Percentiles rank a stretch among this genome's conserved stretches.
phyloP scores from a whole-genome alignment of 2,329 filamentous ascomycete genomes.

The Coniella lustricola region DNA sequence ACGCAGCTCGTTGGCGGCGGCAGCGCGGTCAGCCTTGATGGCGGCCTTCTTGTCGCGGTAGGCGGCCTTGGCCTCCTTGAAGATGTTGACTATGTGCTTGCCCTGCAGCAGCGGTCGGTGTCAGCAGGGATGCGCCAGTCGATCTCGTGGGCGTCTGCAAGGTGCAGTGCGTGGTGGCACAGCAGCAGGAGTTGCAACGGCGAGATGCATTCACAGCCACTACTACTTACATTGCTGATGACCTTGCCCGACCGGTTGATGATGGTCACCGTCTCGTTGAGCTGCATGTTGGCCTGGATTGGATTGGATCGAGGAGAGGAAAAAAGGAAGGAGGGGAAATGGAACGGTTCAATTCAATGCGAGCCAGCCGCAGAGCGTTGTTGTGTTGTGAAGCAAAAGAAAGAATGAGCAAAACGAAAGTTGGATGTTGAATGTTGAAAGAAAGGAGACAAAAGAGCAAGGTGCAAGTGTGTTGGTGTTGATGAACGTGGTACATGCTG shows the following conservation, averaged over 20 bases:
- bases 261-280: constrained; percentile 73
- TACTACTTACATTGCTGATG: constrained; percentile 67
- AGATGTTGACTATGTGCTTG: constrained; percentile 82
- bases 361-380: constrained; percentile 1
- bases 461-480: not conserved
- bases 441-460: too few relatives aligned
- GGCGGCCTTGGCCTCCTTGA: constrained; percentile 83
- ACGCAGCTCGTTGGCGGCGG: constrained; percentile 18
- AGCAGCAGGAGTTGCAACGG: too few relatives aligned
- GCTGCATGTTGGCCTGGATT: constrained; percentile 32
- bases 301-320: not conserved
- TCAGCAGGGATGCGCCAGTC: too few relatives aligned
- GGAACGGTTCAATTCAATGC: too few relatives aligned
- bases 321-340: not conserved
- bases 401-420: too few relatives aligned
- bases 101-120: constrained; percentile 45
- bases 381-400: too few relatives aligned
- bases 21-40: constrained; percentile 57
- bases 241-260: constrained; percentile 89
- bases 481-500: not conserved
- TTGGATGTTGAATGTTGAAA: too few relatives aligned
- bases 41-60: constrained; percentile 85
- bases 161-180: not conserved
- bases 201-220: too few relatives aligned
- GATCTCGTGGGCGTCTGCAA: not conserved